A percentile compares a stretch with the other conserved stretches of the same genome.
phyloP scores from a whole-genome alignment of 805 yeast genomes.

The Saccharomycopsis javanensis region DNA sequence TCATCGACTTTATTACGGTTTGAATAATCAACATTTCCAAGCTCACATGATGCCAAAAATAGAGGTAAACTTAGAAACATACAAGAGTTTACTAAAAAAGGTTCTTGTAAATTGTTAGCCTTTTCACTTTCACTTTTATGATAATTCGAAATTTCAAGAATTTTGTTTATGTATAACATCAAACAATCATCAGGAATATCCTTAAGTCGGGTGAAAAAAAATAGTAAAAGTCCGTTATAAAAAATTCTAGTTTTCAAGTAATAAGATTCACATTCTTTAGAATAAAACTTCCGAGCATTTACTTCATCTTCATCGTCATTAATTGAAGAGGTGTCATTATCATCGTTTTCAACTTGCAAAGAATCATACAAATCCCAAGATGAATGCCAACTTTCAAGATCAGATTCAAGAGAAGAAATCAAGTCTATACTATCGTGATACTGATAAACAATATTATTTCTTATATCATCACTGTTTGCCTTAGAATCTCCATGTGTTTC shows the following conservation, averaged over 20 bases:
- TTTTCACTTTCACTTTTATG: neutral
- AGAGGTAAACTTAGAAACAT: neutral
- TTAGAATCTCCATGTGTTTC: neutral
- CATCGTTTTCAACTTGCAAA: conserved; percentile 2
- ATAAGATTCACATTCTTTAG: conserved; percentile 37
- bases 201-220: conserved; percentile 31
- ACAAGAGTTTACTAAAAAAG: neutral
- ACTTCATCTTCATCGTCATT: neutral
- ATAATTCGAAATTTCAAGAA: neutral
- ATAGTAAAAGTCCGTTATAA: conserved; percentile 34
- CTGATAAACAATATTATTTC: conserved; percentile 28
- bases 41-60: neutral
- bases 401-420: conserved; percentile 21
- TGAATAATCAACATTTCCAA: conserved; percentile 21
- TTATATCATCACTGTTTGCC: neutral
- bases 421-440: conserved; percentile 34
- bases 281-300: conserved; percentile 25
- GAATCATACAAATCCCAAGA: conserved; percentile 32
- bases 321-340: neutral
- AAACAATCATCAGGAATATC: conserved; percentile 20
- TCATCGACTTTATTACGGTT: neutral
- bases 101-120: too few relatives aligned
- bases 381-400: conserved; percentile 30
- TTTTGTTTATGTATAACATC: neutral
- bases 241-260: conserved; percentile 39